Base-by-base conservation (phyloP, 2,329 filamentous ascomycete species). In the Fusarium nurragi region DNA sequence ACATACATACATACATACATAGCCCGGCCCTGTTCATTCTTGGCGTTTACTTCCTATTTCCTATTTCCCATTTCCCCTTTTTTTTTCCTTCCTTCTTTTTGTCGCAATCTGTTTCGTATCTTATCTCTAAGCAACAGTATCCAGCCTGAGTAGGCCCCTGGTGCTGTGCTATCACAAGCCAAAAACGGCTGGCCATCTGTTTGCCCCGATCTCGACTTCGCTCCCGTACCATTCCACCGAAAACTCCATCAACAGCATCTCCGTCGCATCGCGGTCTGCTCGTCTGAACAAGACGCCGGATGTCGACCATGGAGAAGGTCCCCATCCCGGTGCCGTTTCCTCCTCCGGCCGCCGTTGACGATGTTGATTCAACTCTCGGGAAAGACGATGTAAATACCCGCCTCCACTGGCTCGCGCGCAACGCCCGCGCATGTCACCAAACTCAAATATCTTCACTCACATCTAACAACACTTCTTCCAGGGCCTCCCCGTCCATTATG, bases 321-420 rank as follows among this genome's bases (percentile, higher is more conserved):
- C 58, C 60, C 22, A 65, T 71, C 23, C 63, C 64, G 11, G 55
- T 70, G 50, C 69, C 63, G 22, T 71, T 66, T 38, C 69, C 69
- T 49, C 69, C 69, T 64, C 69, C 69, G 39, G 67, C 70, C 37
- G 69, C 60, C 38, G 60, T 67, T 44, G 69, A 71, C 47, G 70
- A 72, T 54, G 64, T 72, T 47, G 70, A 72, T 43, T 72, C 70
- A 6, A 71, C 68, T 28, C 54, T 72, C 23, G 53, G 59, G 18
- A 72, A 72, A 58, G 65, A 67, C 47, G 64, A 68, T 57, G 65
- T 72, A 64, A 59, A 50, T 45, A 38, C 39, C 36, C 34, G 38
- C 32, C 9, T 25, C 10, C 52, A 25, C 32, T 38, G 36, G 14
- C 10, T 47, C 37, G 43, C 52, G 25, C 44, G 46, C 48, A n/a